Base-by-base conservation (phyloP, 306 rosid genomes). In the Lagenaria siceraria region DNA sequence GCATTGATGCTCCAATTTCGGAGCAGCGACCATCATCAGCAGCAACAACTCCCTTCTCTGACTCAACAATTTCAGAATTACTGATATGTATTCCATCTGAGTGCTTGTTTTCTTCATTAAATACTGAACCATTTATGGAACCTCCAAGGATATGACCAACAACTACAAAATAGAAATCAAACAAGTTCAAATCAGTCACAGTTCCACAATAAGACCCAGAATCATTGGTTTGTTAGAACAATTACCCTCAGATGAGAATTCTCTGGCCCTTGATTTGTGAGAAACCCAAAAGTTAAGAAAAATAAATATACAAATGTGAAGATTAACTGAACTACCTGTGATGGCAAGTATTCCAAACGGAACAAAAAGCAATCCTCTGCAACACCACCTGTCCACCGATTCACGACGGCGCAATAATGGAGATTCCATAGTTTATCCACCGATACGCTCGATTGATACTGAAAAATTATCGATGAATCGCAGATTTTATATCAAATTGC, bases 21-120 rank as follows among this genome's bases (percentile, higher is more conserved):
- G 98, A 94, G 85, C 98, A 94, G 17, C 92, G 82, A 1, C 86
- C 85, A 87, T 94, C 95, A 69, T 94, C 98, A 0, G 98, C 89
- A 35, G 97, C 97, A 83, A 92, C 97, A 79, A 90, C 96, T 77
- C 95, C 97, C n/a, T 49, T 8, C 58, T 92, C 85, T n/a, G 98
- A 90, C 85, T 90, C 85, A 66, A 89, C 64, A 65, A 85, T 31
- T 33, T 90, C 83, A 54, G 74, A 75, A 14, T 85, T 48, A 53
- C 66, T 79, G 48, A 0, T 36, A 42, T 56, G 33, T 17, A 46
- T 36, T 60, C 79, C 56, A 43, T 58, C 75, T 48, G 69, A 31
- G 68, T 83, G 10, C 4, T 68, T 79, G 61, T 55, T 80, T 76
- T 33, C 81, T 40, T 61, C 75, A 63, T 66, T 71, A 27, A 71